Conservation (phyloP, 192 early-diverging fungal species). For the Chytriomyces hyalinus region DNA sequence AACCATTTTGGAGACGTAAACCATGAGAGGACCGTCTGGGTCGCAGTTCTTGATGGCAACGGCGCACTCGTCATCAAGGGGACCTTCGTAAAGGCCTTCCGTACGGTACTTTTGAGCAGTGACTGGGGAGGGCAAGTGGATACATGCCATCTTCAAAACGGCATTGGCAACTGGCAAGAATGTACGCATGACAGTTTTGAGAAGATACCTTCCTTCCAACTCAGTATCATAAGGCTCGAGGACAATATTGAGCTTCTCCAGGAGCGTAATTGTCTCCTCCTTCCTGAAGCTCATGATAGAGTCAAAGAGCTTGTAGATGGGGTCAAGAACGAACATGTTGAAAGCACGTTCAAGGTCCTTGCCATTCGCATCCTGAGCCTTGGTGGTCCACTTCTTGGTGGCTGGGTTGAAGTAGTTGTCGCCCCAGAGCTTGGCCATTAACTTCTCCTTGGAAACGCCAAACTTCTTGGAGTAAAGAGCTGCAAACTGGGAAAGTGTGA, state of each 20-base stretch:
- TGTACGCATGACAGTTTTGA: slow-evolving; percentile 96
- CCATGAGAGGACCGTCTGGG: slow-evolving; percentile 94
- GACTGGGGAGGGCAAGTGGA: slow-evolving; percentile 94
- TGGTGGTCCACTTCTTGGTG: slow-evolving; percentile 96
- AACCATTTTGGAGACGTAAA: slow-evolving; percentile 99
- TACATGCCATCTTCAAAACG: slow-evolving; percentile 97
- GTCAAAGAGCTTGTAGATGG: slow-evolving; percentile 96
- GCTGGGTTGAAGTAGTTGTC: slow-evolving; percentile 99
- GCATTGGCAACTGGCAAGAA: slow-evolving; percentile 98
- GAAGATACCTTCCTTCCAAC: slow-evolving; percentile 86
- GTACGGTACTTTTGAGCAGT: slow-evolving; percentile 92
- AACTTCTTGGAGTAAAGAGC: slow-evolving; percentile 97
- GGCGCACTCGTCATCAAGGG: slow-evolving; percentile 92
- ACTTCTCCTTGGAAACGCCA: slow-evolving; percentile 92
- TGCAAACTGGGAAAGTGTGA: slow-evolving; percentile 98
- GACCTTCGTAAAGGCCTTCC: slow-evolving; percentile 95
- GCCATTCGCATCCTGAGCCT: slow-evolving; percentile 74
- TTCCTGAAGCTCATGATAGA: slow-evolving; percentile 96
- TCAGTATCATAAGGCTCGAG: slow-evolving; percentile 88
- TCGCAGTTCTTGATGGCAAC: slow-evolving; percentile 85
- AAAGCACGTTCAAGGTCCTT: slow-evolving; percentile 92
- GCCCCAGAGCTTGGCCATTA: slow-evolving; percentile 97
- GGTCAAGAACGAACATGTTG: slow-evolving; percentile 96
- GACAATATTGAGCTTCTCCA: slow-evolving; percentile 84
- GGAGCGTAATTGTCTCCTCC: slow-evolving; percentile 77